Conservation (phyloP, 2,329 filamentous ascomycete species). For the Paraphoma sp. region DNA sequence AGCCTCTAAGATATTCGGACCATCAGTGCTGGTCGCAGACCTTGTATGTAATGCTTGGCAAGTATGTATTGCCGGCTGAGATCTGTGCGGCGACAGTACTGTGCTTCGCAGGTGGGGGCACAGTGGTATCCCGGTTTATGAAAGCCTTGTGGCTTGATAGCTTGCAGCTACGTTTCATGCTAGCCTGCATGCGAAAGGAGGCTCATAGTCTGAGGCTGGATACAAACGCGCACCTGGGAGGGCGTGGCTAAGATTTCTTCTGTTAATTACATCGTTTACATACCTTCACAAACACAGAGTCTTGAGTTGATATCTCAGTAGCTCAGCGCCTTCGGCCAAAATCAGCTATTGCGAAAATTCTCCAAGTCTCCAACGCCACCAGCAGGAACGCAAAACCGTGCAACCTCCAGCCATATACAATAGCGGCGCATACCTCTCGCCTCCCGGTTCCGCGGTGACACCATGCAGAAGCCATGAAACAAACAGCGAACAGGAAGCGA, state of each 20-base stretch:
- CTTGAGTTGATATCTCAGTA: too few species aligned
- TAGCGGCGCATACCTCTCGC: constrained; percentile 1
- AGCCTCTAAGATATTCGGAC: too few species aligned
- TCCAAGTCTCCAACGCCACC: too few species aligned
- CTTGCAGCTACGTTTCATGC: background rate
- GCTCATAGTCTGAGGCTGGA: background rate
- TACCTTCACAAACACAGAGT: too few species aligned
- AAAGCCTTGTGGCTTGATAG: background rate
- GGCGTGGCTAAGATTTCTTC: background rate
- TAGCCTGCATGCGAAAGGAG: background rate
- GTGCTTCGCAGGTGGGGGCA: background rate
- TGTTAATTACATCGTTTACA: too few species aligned
- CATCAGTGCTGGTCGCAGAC: too few species aligned
- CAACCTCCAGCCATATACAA: too few species aligned
- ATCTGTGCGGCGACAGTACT: background rate
- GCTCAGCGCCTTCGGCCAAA: too few species aligned
- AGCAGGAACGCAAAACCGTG: too few species aligned
- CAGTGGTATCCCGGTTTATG: background rate
- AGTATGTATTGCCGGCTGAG: background rate
- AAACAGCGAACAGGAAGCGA: constrained; percentile 1
- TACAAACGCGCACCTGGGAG: background rate
- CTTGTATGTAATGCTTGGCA: background rate
- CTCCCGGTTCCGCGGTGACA: constrained; percentile 26
- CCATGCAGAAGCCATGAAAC: constrained; percentile 15
- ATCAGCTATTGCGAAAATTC: too few species aligned